A percentile compares a stretch with the other conserved stretches of the same genome.
Conservation (phyloP, 192 early-diverging fungal species). For the Rhizophagus prolifer region DNA sequence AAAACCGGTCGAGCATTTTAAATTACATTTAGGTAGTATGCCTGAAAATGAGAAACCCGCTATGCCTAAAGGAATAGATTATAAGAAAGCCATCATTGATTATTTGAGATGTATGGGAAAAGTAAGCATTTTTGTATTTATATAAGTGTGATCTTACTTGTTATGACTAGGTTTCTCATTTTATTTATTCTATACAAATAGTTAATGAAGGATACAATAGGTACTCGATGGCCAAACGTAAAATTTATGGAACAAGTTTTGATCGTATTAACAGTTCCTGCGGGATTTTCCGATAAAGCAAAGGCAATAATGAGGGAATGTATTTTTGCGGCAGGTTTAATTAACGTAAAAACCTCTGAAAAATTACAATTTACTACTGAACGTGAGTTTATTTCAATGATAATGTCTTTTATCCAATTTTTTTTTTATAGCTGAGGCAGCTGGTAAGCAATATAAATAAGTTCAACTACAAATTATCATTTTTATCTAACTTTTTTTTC, state of each 20-base stretch:
- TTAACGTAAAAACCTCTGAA: background rate
- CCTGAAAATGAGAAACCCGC: background rate
- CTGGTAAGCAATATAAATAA: background rate
- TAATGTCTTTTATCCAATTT: background rate
- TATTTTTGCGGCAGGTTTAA: constrained; percentile 49
- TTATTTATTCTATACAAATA: background rate
- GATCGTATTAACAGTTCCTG: constrained; percentile 46
- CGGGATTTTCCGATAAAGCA: constrained; percentile 53
- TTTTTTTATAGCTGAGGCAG: background rate
- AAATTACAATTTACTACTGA: background rate
- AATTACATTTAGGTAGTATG: constrained; percentile 14
- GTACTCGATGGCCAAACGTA: constrained; percentile 6
- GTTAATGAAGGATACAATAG: constrained; percentile 12
- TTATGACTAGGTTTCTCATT: background rate
- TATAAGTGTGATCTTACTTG: background rate
- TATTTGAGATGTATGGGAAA: background rate
- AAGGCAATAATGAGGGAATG: constrained; percentile 56
- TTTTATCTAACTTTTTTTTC: background rate
- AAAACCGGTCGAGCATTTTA: background rate
- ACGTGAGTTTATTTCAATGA: background rate
- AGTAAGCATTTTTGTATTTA: background rate
- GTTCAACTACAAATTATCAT: background rate
- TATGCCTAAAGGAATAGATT: background rate
- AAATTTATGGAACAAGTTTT: constrained; percentile 15
- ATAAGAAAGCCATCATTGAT: constrained; percentile 15